These are phyloP conservation scores for Mycena epipterygia DNA, from an alignment of 768 basidiomycete species.

Conservation along the genomic window DNA sequence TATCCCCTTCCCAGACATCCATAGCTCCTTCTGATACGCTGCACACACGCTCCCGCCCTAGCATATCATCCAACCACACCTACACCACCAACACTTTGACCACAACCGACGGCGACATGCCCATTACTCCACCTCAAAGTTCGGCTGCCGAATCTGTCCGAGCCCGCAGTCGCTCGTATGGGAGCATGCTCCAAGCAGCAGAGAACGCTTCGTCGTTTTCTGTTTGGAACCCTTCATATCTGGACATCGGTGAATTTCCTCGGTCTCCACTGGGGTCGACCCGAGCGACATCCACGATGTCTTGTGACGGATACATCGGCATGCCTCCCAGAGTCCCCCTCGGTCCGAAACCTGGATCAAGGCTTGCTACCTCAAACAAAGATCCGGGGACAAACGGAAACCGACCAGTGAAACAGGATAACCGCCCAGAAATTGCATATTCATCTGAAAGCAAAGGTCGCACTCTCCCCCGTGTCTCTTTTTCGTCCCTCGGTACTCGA, in stretches of 20 bases:
- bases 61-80: slow-evolving; percentile 73
- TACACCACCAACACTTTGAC: slow-evolving; percentile 65
- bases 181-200: slow-evolving; percentile 48
- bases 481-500: slow-evolving; percentile 56
- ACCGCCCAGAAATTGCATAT: slow-evolving; percentile 53
- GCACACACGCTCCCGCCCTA: slow-evolving; percentile 65
- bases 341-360: slow-evolving; percentile 45
- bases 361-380: slow-evolving; percentile 36
- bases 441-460: slow-evolving; percentile 41
- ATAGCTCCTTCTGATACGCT: slow-evolving; percentile 56
- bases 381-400: slow-evolving; percentile 18
- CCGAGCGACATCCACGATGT: slow-evolving; percentile 30
- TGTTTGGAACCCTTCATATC: slow-evolving; percentile 42
- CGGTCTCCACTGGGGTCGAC: slow-evolving; percentile 35
- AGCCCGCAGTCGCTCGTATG: slow-evolving; percentile 48
- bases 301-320: slow-evolving; percentile 29
- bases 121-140: slow-evolving; percentile 55
- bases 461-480: slow-evolving; percentile 50
- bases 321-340: slow-evolving; percentile 47
- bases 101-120: slow-evolving; percentile 58
- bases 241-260: slow-evolving; percentile 32
- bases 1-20: slow-evolving; percentile 60
- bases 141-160: slow-evolving; percentile 59
- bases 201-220: slow-evolving; percentile 42
- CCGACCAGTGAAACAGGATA: slow-evolving; percentile 20